Evolutionary conservation across 176 grass and related monocot genomes (phyloP), one percentile per base, ranked within the genome.

Genomic region (Themeda triandra): DNA sequence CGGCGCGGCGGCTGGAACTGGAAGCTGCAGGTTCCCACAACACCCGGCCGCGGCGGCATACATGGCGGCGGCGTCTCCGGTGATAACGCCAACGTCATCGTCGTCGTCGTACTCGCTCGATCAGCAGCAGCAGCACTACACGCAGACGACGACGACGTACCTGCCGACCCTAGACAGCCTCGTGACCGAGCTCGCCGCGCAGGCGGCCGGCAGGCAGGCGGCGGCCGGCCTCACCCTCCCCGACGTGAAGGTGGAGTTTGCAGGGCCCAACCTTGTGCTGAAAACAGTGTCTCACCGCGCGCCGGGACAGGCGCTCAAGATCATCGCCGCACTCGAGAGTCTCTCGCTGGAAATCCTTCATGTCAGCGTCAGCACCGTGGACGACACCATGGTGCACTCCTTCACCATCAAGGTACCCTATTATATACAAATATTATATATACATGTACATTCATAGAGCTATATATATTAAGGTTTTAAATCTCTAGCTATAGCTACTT

Each of bases 371-470:
- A 90, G 73, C 88, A 90, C 87, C 21, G 73, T 94, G n/a, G 90
- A 95, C 46, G 89, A 94, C 54, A 87, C 87, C 49, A 89, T 90
- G 86, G 59, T 97, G 67, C 91, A 94, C 88, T 94, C 94, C 30
- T 97, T 97, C 92, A 97, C 94, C 49, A 90, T 97, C 66, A 97
- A 97, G 94, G 94, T 97, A 60, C 23, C 9, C 21, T 58, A 10
- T 23, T 51, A 49, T 49, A 80, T 31, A 53, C 25, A 66, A 18
- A 32, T 18, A 14, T 14, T 63, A 63, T 63, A 63, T 13, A 64
- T 5, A 10, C n/a, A n/a, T n/a, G n/a, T n/a, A n/a, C n/a, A n/a
- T n/a, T n/a, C n/a, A n/a, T 15, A 68, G 3, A 12, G 33, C 33
- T 59, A 59, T 62, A 62, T 24, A 63, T 10, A n/a, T n/a, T n/a